Base-by-base conservation (phyloP, 1,284 basidiomycete genomes). In the Ganoderma lucidum region DNA sequence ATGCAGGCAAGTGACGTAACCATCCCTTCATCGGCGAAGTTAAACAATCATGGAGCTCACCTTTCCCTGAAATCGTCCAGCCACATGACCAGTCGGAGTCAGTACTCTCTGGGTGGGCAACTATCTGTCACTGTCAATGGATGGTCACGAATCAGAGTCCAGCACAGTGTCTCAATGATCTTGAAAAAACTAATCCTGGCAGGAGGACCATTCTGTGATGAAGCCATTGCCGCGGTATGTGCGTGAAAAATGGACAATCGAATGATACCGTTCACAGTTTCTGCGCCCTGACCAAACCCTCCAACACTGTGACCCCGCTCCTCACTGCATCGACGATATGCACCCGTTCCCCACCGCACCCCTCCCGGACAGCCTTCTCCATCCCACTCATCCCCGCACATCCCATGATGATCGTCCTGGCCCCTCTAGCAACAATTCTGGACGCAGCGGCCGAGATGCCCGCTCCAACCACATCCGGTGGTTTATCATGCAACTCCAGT, bases 341-440 rank as follows among this genome's bases (percentile, higher is more conserved):
- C 17, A 86, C 78, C 2, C 77, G 74, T 19, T 76, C 71, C 4
- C 76, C 77, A 15, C 66, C 63, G 23, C 73, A 63, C 53, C 71
- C 78, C 62, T 79, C 78, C 58, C 81, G 76, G 1, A 86, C 79
- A 2, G 81, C 80, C 32, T 75, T 73, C 60, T 83, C 82, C 78
- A 86, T 81, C 8, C 84, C 85, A 0, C 80, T 82, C 84, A 87
- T 86, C 3, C 83, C 85, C 32, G 85, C 85, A 68, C 85, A 86
- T 0, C 86, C 85, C 62, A 87, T 78, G 60, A 88, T 81, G 10
- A 81, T 81, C 56, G 82, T 79, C 63, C 71, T 62, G 53, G 73
- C 72, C 5, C 74, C 72, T 45, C 71, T 68, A 23, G 67, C 65
- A 35, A 82, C 73, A 6, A 79, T 58, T 42, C 71, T 67, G 60